phyloP scores from a whole-genome alignment of 2,329 filamentous ascomycete genomes.

The Myriosclerotinia duriaeana region DNA sequence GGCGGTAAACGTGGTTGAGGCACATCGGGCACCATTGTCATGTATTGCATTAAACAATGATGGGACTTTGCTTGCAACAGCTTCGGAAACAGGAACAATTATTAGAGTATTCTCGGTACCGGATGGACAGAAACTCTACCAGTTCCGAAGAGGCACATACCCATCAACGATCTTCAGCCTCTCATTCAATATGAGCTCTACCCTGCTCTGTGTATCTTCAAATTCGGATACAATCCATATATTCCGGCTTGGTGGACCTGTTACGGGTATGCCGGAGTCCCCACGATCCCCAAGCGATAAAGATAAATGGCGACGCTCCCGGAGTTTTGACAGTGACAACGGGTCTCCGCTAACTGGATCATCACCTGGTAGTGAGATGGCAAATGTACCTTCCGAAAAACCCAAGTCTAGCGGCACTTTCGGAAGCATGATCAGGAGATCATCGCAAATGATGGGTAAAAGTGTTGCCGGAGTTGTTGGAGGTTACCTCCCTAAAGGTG shows the following conservation, averaged over 20 bases:
- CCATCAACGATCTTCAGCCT: slow-evolving; percentile 97
- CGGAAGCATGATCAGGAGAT: slow-evolving; percentile 87
- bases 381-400: slow-evolving; percentile 40
- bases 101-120: slow-evolving; percentile 95
- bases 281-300: slow-evolving; percentile 34
- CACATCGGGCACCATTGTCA: slow-evolving; percentile 86
- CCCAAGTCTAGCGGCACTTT: slow-evolving; percentile 70
- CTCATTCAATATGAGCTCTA: slow-evolving; percentile 95
- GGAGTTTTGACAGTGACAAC: slow-evolving; percentile 56
- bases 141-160: slow-evolving; percentile 93
- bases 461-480: slow-evolving; percentile 86
- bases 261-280: slow-evolving; percentile 41
- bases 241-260: slow-evolving; percentile 70
- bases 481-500: slow-evolving; percentile 86
- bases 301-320: slow-evolving; percentile 40
- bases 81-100: slow-evolving; percentile 96
- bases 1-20: slow-evolving; percentile 92
- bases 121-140: slow-evolving; percentile 86
- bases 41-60: slow-evolving; percentile 91
- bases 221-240: slow-evolving; percentile 96
- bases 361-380: slow-evolving; percentile 38
- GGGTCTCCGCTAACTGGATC: slow-evolving; percentile 47
- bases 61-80: slow-evolving; percentile 86
- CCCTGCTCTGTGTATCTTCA: slow-evolving; percentile 90
- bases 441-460: slow-evolving; percentile 89